Base-by-base conservation (phyloP, 352 stramenopile genomes). In the Globisporangium canariense region DNA sequence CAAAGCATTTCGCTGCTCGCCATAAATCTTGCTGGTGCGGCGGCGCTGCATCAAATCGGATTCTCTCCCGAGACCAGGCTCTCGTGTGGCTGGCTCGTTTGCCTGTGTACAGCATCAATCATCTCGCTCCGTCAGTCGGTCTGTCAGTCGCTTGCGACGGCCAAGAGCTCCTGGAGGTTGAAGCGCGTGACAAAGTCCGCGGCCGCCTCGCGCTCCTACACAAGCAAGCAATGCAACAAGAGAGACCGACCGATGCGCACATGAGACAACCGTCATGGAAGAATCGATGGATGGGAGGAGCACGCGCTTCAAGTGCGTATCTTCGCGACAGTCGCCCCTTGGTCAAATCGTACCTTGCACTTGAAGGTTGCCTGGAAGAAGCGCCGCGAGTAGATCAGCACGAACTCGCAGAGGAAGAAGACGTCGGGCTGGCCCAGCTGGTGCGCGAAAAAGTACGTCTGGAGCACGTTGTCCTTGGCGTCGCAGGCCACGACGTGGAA, bases 291-390 rank as follows among this genome's bases (percentile, higher is more conserved):
- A 56, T 58, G 52, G 60, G 28, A 52, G n/a, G 25, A 20, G 28
- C 6, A 14, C 40, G 14, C 20, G 25, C 57, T 45, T 45, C 28
- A 58, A 46, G 32, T 58, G 43, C 7, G 58, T 13, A 14, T 64
- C 58, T 59, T 59, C 16, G 22, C 10, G 40, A 49, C 32, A 18
- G 22, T 34, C 9, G 25, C 14, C 16, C 13, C 18, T 40, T 45
- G 7, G 3, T 20, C 10, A 58, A n/a, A 16, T 62, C 65, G 34
- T 66, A 91, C 85, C 78, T 81, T 75, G 79, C 82, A 91, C 53
- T 93, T 93, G 70, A 93, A 93, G 1, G 82, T 91, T 22, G 82
- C 80, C 56, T 91, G 82, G 71, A 93, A 93, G 67, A 91, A 93
- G n/a, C 74, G 73, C 2, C 85, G 72, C 34, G 79, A 68, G 59